Percentiles rank a stretch among this genome's conserved stretches.
Conservation (phyloP, 257 asterid species). For the Solanum etuberosum region DNA sequence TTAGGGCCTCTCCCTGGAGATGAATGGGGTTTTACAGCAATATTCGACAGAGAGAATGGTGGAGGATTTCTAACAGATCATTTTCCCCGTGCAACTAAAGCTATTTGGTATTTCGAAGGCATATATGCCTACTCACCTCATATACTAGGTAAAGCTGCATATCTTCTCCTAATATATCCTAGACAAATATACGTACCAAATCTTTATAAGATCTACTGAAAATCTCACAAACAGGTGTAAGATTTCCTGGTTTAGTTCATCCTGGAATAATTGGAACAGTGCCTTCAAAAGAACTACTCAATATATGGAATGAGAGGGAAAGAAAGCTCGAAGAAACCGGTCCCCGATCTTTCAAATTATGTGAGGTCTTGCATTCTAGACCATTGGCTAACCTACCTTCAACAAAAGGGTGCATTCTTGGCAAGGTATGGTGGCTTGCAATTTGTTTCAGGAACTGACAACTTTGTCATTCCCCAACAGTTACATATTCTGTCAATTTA, state of each 20-base stretch:
- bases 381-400: slow-evolving; percentile 86
- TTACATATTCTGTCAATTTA: neutral
- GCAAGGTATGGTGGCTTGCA: slow-evolving; percentile 47
- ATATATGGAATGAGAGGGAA: slow-evolving; percentile 83
- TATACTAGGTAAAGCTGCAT: slow-evolving; percentile 53
- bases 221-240: slow-evolving; percentile 35
- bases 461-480: neutral
- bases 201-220: neutral
- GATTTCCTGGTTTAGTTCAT: slow-evolving; percentile 89
- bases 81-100: slow-evolving; percentile 80
- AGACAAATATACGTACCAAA: neutral
- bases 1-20: slow-evolving; percentile 95
- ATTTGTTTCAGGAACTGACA: neutral
- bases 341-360: slow-evolving; percentile 44
- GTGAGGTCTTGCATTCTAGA: slow-evolving; percentile 82
- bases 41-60: slow-evolving; percentile 86
- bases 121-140: slow-evolving; percentile 94
- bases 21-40: slow-evolving; percentile 96
- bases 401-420: slow-evolving; percentile 71
- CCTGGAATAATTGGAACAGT: slow-evolving; percentile 95
- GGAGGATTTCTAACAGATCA: slow-evolving; percentile 95
- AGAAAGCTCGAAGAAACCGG: slow-evolving; percentile 63
- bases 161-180: neutral
- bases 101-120: slow-evolving; percentile 95
- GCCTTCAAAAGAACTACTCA: slow-evolving; percentile 65